Evolutionary conservation across 345 rosid genomes (phyloP).

Genomic region (Salix viminalis): DNA sequence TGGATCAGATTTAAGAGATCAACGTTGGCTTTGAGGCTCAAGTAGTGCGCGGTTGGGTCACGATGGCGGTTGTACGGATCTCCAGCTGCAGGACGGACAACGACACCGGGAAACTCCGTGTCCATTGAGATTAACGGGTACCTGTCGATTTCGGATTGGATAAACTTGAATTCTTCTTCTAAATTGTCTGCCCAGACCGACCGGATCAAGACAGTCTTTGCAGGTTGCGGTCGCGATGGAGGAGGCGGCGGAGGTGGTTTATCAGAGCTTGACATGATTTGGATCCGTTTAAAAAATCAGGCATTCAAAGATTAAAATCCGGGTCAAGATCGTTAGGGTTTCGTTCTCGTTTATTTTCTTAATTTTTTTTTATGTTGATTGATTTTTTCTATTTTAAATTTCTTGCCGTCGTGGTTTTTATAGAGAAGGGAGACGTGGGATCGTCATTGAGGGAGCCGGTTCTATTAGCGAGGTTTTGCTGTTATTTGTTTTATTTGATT

Average conservation of each 20-base stretch:
- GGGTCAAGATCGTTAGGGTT: background rate
- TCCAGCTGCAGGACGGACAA: constrained; percentile 29
- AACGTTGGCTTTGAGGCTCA: constrained; percentile 66
- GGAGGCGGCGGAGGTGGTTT: background rate
- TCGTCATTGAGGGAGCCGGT: background rate
- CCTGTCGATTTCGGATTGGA: constrained; percentile 46
- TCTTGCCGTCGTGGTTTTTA: background rate
- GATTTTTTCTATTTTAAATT: background rate
- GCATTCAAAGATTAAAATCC: background rate
- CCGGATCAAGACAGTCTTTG: constrained; percentile 36
- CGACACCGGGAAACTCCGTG: constrained; percentile 81
- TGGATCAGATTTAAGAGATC: constrained; percentile 78
- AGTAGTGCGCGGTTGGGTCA: constrained; percentile 58
- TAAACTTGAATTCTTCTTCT: constrained; percentile 57
- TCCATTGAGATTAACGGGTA: constrained; percentile 82
- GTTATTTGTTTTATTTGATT: too few relatives aligned
- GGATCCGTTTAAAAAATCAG: background rate
- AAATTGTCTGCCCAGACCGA: constrained; percentile 77
- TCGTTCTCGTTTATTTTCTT: background rate
- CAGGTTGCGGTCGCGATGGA: background rate
- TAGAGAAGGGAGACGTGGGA: background rate
- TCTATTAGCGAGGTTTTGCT: too few relatives aligned
- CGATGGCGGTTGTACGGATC: constrained; percentile 23
- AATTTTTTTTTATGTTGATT: background rate
- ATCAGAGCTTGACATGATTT: constrained; percentile 2